phyloP scores from a whole-genome alignment of 2,329 filamentous ascomycete species.

The Pseudovirgaria hyperparasitica region DNA sequence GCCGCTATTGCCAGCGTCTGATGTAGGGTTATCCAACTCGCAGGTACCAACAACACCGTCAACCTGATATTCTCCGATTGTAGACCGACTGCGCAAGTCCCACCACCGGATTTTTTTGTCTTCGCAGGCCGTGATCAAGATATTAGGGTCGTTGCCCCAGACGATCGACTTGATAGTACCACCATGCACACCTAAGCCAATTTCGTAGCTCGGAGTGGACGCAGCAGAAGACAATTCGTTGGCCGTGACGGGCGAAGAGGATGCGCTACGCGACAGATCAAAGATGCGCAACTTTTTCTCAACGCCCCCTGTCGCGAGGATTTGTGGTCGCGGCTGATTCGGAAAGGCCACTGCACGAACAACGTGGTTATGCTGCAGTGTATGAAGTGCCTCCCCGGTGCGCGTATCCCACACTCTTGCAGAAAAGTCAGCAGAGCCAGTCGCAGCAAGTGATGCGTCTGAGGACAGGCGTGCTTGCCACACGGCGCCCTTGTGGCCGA shows the following conservation, averaged over 20 bases:
- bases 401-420: conserved; percentile 98
- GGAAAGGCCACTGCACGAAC: conserved; percentile 83
- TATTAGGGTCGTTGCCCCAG: conserved; percentile 80
- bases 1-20: conserved; percentile 47
- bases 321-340: conserved; percentile 58
- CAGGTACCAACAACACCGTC: conserved; percentile 84
- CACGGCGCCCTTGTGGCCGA: conserved; percentile 95
- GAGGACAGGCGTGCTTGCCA: conserved; percentile 90
- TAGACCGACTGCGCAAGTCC: conserved; percentile 64
- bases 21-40: conserved; percentile 61
- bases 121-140: conserved; percentile 78
- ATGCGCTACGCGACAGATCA: conserved; percentile 53
- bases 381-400: conserved; percentile 77
- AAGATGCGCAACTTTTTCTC: conserved; percentile 96
- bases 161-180: conserved; percentile 93
- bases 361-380: conserved; percentile 86
- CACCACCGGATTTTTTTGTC: conserved; percentile 94
- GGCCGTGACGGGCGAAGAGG: conserved; percentile 11
- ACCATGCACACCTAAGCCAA: conserved; percentile 71
- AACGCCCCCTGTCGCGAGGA: conserved; percentile 84
- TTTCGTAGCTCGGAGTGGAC: conserved; percentile 63
- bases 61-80: conserved; percentile 64
- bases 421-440: conserved; percentile 90
- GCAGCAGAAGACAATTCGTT: conserved; percentile 22
- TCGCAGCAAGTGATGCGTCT: conserved; percentile 78